Percentiles rank a stretch among this genome's conserved stretches.
These are phyloP conservation scores for Filobasidium uniguttulatum DNA, from an alignment of 1,284 basidiomycete species.

Conservation along the genomic window DNA sequence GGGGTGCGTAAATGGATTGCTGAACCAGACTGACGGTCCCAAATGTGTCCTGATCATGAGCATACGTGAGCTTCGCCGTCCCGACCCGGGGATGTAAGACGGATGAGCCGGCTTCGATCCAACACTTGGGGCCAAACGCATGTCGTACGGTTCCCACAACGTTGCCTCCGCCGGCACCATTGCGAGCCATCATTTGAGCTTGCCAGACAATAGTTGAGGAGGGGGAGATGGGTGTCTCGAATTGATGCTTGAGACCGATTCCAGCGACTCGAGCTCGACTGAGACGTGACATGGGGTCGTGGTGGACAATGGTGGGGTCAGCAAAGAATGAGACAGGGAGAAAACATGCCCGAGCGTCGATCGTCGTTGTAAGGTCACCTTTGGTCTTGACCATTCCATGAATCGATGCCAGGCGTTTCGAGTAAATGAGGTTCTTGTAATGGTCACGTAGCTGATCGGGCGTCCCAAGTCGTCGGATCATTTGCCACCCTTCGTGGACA, in stretches of 20 bases:
- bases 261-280: conserved; percentile 24
- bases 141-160: conserved; percentile 40
- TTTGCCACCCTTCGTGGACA: conserved; percentile 9
- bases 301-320: conserved; percentile 22
- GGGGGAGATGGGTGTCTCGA: conserved; percentile 28
- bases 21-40: conserved; percentile 32
- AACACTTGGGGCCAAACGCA: conserved; percentile 39
- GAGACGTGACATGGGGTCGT: conserved; percentile 24
- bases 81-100: conserved; percentile 37
- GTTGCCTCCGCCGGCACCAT: conserved; percentile 39
- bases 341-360: conserved; percentile 35
- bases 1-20: conserved; percentile 30
- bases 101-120: conserved; percentile 25
- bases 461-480: conserved; percentile 27
- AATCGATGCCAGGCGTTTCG: conserved; percentile 37
- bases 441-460: conserved; percentile 35
- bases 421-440: conserved; percentile 36
- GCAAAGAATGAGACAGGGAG: conserved; percentile 23
- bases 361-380: conserved; percentile 26
- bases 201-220: conserved; percentile 28
- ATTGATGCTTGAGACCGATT: conserved; percentile 34
- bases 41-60: conserved; percentile 37
- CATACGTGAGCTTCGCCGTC: conserved; percentile 38
- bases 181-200: conserved; percentile 36
- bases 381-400: conserved; percentile 42